Evolutionary conservation across 305 asterid genomes (phyloP).

Genomic region (Fraxinus ornus): DNA sequence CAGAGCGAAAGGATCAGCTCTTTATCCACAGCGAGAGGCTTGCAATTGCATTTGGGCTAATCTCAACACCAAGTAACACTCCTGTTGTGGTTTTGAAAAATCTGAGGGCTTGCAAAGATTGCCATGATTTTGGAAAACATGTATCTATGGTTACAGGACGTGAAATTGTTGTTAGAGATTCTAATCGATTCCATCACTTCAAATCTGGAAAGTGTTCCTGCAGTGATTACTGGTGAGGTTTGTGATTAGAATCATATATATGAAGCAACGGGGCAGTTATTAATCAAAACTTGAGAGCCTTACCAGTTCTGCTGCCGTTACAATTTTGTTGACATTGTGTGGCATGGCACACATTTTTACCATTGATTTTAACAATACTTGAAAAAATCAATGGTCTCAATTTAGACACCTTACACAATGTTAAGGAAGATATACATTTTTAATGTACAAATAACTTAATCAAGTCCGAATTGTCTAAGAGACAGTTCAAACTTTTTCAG

Average conservation of each 20-base stretch:
- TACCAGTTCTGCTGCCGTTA: no score
- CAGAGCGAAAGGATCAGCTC: conserved; percentile 44
- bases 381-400: no score
- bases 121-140: conserved; percentile 60
- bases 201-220: conserved; percentile 56
- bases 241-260: neutral
- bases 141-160: conserved; percentile 43
- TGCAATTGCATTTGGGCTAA: conserved; percentile 59
- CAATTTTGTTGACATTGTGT: no score
- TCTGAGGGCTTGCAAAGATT: conserved; percentile 58
- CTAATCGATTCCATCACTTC: conserved; percentile 62
- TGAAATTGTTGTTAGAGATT: conserved; percentile 51
- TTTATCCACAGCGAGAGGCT: conserved; percentile 66
- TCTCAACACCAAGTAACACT: conserved; percentile 27
- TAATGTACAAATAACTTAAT: no score
- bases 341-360: no score
- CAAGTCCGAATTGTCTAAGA: neutral
- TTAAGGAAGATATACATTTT: no score
- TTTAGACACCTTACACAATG: no score
- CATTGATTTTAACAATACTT: no score
- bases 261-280: neutral
- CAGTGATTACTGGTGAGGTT: conserved; percentile 56
- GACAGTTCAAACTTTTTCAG: neutral
- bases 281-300: neutral
- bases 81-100: conserved; percentile 55